Evolutionary conservation across 2,329 filamentous ascomycete genomes (phyloP).

Genomic region (Chrysosporium keratinophilum): DNA sequence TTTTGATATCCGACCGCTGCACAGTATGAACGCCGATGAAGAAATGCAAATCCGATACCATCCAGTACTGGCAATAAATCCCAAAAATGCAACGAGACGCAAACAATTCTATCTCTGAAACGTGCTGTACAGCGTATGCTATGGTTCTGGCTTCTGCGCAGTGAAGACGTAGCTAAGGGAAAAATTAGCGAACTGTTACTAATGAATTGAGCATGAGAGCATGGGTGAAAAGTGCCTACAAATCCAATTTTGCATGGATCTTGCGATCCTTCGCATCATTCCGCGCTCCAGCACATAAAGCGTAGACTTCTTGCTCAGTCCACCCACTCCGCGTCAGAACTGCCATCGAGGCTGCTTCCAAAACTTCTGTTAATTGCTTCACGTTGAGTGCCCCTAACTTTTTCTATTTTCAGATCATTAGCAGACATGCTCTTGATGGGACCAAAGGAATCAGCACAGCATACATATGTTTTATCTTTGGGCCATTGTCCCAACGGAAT

Average conservation of each 20-base stretch:
- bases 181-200: neutral
- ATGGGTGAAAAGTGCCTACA: slow-evolving; percentile 15
- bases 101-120: neutral
- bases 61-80: too few species aligned
- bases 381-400: slow-evolving; percentile 21
- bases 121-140: neutral
- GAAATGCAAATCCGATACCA: too few species aligned
- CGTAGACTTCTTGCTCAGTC: slow-evolving; percentile 23
- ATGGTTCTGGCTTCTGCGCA: neutral
- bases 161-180: slow-evolving; percentile 6
- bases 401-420: slow-evolving; percentile 17
- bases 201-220: too few species aligned
- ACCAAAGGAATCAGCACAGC: slow-evolving; percentile 17
- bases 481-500: slow-evolving; percentile 25
- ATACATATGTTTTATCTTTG: slow-evolving; percentile 19
- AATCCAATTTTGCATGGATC: slow-evolving; percentile 25
- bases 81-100: too few species aligned
- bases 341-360: slow-evolving; percentile 23
- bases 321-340: slow-evolving; percentile 22
- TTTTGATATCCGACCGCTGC: too few species aligned
- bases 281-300: slow-evolving; percentile 25
- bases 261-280: slow-evolving; percentile 25
- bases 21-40: too few species aligned
- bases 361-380: slow-evolving; percentile 21
- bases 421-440: neutral